Conservation (phyloP, 306 rosid genomes). For the Begonia peltatifolia region DNA sequence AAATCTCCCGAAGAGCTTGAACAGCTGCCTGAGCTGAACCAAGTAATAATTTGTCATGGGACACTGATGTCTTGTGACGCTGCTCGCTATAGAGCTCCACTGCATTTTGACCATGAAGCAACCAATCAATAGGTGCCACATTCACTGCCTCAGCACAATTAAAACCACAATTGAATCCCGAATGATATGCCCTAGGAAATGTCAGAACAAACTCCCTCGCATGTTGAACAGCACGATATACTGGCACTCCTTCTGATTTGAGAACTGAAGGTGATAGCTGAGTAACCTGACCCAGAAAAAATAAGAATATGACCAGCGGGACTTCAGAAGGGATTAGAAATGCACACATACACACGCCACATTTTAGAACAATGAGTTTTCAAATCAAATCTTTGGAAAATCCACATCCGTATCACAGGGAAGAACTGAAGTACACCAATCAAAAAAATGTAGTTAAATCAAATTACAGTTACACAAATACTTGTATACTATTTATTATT, state of each 20-base stretch:
- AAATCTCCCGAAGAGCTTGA: slow-evolving; percentile 35
- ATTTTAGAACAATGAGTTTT: no score
- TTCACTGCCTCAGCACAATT: slow-evolving; percentile 99
- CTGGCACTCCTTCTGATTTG: slow-evolving; percentile 82
- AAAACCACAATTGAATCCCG: slow-evolving; percentile 95
- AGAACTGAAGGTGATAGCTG: slow-evolving; percentile 92
- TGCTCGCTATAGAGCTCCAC: slow-evolving; percentile 83
- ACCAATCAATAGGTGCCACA: slow-evolving; percentile 98
- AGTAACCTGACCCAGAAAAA: slow-evolving; percentile 48
- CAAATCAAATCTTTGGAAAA: no score
- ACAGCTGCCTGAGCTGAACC: slow-evolving; percentile 69
- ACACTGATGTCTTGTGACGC: slow-evolving; percentile 75
- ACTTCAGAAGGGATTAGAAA: no score
- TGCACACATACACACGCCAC: neutral
- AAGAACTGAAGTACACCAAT: no score
- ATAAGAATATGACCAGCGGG: no score
- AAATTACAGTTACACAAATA: no score
- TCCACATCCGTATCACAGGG: no score
- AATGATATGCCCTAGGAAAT: slow-evolving; percentile 91
- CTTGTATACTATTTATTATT: no score
- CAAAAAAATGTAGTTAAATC: no score
- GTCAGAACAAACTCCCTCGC: slow-evolving; percentile 92
- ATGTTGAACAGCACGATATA: slow-evolving; percentile 64
- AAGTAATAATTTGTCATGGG: slow-evolving; percentile 81
- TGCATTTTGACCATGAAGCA: slow-evolving; percentile 83